Evolutionary conservation across 768 basidiomycete genomes (phyloP).

Genomic region (Wakefieldia striispora): DNA sequence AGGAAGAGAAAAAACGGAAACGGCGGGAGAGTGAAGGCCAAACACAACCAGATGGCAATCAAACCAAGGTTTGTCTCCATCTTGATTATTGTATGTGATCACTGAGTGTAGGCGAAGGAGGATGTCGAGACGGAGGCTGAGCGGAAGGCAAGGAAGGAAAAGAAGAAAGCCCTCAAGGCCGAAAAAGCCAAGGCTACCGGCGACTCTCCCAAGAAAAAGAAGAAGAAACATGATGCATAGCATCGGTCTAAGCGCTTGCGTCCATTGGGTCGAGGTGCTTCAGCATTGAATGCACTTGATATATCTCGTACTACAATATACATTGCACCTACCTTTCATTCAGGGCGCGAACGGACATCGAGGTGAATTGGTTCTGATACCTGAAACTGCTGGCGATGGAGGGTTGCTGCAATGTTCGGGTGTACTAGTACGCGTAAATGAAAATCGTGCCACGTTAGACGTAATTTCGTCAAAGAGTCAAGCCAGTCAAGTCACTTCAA

Average conservation of each 20-base stretch:
- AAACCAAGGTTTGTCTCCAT: constrained; percentile 38
- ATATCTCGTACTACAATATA: constrained; percentile 2
- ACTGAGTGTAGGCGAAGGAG: constrained; percentile 27
- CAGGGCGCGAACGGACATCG: too few relatives aligned
- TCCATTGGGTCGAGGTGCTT: not conserved
- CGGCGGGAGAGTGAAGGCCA: constrained; percentile 57
- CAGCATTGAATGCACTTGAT: not conserved
- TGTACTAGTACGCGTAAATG: too few relatives aligned
- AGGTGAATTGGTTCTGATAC: too few relatives aligned
- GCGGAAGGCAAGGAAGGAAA: constrained; percentile 77
- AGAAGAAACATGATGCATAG: constrained; percentile 35
- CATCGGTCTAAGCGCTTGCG: not conserved
- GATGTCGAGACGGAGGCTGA: constrained; percentile 78
- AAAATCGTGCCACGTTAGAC: too few relatives aligned
- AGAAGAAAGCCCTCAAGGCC: constrained; percentile 74
- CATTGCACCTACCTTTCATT: too few relatives aligned
- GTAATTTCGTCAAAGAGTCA: too few relatives aligned
- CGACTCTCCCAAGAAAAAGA: constrained; percentile 45
- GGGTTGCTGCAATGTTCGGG: too few relatives aligned
- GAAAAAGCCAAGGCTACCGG: constrained; percentile 58
- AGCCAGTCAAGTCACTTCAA: too few relatives aligned
- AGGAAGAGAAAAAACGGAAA: constrained; percentile 47
- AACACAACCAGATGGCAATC: constrained; percentile 39
- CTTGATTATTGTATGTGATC: constrained; percentile 3
- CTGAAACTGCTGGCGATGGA: too few relatives aligned